Percentiles rank a stretch among this genome's conserved stretches.
These are phyloP conservation scores for Beauveria rudraprayagi DNA, from an alignment of 2,329 filamentous ascomycete species.

Conservation along the genomic window DNA sequence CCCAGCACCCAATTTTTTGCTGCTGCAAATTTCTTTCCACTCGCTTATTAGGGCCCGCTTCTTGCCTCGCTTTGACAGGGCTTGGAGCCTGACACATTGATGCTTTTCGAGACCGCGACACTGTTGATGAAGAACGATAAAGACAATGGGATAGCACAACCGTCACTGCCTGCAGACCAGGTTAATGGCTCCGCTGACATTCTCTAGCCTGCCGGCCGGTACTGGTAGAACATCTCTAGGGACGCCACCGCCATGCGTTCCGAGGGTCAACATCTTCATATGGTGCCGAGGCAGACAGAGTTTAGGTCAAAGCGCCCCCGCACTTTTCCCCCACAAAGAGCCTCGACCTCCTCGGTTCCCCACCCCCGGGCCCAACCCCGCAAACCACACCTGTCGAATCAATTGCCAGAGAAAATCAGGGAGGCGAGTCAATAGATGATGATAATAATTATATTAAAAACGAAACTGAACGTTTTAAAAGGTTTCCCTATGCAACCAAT, in stretches of 20 bases:
- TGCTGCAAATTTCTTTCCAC: not conserved
- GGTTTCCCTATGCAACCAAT: too few relatives aligned
- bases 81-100: not conserved
- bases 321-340: slow-evolving; percentile 8
- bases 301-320: slow-evolving; percentile 4
- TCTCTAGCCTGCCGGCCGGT: too few relatives aligned
- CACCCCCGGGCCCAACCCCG: not conserved
- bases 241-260: slow-evolving; percentile 6
- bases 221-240: not conserved
- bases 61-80: not conserved
- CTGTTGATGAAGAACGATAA: too few relatives aligned
- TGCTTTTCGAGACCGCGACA: too few relatives aligned
- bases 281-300: slow-evolving; percentile 1
- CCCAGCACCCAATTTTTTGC: not conserved
- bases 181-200: too few relatives aligned
- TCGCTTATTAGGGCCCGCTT: not conserved
- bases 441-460: not conserved
- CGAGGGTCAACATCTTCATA: not conserved
- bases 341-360: not conserved
- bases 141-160: not conserved
- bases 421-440: not conserved
- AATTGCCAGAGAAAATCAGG: not conserved
- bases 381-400: not conserved
- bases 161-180: not conserved
- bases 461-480: not conserved